These are phyloP conservation scores for Keithomyces neogunnii DNA, from an alignment of 2,329 filamentous ascomycete genomes.

Conservation along the genomic window DNA sequence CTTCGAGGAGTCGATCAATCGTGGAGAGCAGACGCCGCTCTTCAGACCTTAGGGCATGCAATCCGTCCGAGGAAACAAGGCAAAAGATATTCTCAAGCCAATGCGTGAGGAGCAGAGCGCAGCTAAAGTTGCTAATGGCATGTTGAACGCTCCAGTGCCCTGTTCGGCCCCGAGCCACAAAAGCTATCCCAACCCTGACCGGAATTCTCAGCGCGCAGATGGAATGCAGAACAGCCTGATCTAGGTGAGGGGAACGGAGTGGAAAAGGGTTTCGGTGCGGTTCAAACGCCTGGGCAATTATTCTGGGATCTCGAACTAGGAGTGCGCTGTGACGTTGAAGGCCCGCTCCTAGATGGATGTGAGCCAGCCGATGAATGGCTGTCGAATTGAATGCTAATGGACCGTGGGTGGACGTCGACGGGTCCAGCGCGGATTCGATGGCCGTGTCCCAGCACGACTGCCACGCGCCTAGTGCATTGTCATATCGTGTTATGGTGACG, in stretches of 20 bases:
- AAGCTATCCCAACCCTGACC: constrained; percentile 42
- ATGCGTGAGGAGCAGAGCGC: constrained; percentile 35
- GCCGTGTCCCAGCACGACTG: constrained; percentile 43
- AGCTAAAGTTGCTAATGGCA: constrained; percentile 43
- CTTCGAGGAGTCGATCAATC: constrained; percentile 14
- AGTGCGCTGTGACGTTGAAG: constrained; percentile 28
- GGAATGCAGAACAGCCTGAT: constrained; percentile 42
- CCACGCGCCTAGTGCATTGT: constrained; percentile 36
- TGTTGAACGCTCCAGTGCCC: constrained; percentile 49
- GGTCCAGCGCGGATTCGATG: constrained; percentile 44
- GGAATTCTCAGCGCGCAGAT: constrained; percentile 45
- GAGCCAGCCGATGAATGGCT: constrained; percentile 20
- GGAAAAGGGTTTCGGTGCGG: constrained; percentile 22
- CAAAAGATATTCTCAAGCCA: constrained; percentile 24
- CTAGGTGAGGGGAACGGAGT: constrained; percentile 32
- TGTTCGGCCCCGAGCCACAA: constrained; percentile 42
- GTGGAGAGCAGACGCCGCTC: constrained; percentile 15
- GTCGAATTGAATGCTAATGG: constrained; percentile 40
- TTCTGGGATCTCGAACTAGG: constrained; percentile 34
- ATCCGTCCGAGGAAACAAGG: constrained; percentile 6
- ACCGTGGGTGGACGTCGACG: constrained; percentile 37
- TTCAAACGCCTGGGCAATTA: constrained; percentile 35
- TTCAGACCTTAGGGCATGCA: constrained; percentile 7
- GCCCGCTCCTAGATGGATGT: constrained; percentile 15
- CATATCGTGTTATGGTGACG: constrained; percentile 4